phyloP scores from a whole-genome alignment of 305 asterid genomes.

The Coffea humblotiana region DNA sequence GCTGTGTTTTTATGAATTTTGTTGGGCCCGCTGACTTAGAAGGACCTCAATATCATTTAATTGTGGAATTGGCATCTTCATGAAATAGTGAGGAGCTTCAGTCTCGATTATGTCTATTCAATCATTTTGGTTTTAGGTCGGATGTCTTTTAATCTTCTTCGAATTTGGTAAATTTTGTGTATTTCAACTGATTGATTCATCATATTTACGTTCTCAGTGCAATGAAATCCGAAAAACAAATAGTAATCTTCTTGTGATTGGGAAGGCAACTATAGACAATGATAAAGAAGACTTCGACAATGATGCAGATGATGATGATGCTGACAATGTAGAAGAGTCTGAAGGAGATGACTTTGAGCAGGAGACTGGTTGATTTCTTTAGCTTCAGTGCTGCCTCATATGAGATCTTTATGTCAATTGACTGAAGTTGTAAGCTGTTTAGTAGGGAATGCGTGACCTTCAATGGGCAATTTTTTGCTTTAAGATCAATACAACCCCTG shows the following conservation, averaged over 20 bases:
- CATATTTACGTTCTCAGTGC: constrained; percentile 33
- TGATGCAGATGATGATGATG: constrained; percentile 89
- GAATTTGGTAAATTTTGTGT: neutral
- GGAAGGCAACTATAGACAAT: constrained; percentile 64
- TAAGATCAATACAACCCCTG: too few species aligned
- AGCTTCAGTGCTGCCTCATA: neutral
- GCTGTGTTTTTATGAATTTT: too few species aligned
- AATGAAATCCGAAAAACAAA: constrained; percentile 72
- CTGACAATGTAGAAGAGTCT: constrained; percentile 88
- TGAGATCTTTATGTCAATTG: neutral
- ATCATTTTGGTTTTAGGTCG: neutral
- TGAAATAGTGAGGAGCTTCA: neutral
- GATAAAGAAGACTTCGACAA: constrained; percentile 86
- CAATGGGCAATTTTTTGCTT: neutral
- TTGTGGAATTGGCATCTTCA: too few species aligned
- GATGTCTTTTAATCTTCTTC: neutral
- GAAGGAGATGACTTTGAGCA: constrained; percentile 97
- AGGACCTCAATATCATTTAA: neutral
- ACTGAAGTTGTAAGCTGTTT: neutral
- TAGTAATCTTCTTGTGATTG: constrained; percentile 59
- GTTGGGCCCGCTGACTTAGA: too few species aligned
- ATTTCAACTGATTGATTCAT: constrained; percentile 7
- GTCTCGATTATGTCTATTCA: neutral
- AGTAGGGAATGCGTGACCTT: neutral
- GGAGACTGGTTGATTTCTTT: constrained; percentile 60